Conservation (phyloP, 2,329 filamentous ascomycete genomes). For the Diplodia corticola region DNA sequence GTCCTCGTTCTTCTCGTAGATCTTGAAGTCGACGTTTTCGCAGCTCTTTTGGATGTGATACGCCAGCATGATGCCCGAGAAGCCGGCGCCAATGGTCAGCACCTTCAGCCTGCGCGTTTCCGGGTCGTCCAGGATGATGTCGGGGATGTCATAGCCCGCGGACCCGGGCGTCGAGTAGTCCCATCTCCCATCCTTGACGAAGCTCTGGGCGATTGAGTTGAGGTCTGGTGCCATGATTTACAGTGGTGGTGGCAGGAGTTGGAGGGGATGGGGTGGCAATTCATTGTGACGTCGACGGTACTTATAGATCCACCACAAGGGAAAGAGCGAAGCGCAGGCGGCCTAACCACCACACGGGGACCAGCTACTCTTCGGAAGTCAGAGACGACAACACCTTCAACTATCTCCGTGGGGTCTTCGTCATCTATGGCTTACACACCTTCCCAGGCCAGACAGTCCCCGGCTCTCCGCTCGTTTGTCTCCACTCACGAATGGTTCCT, state of each 20-base stretch:
- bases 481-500: neutral
- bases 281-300: neutral
- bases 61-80: slow-evolving; percentile 50
- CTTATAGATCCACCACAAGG: neutral
- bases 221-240: slow-evolving; percentile 46
- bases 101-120: slow-evolving; percentile 48
- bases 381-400: neutral
- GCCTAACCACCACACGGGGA: neutral
- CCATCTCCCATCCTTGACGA: slow-evolving; percentile 34
- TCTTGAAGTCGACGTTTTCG: slow-evolving; percentile 48
- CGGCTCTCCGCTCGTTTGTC: neutral
- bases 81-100: slow-evolving; percentile 51
- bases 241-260: neutral
- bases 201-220: slow-evolving; percentile 36
- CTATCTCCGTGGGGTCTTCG: too few species aligned
- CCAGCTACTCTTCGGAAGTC: neutral
- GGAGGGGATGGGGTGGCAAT: neutral
- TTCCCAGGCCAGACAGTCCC: neutral
- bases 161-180: slow-evolving; percentile 48
- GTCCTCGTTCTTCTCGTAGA: slow-evolving; percentile 51
- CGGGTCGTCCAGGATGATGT: slow-evolving; percentile 44
- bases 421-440: neutral
- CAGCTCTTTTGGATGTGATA: slow-evolving; percentile 50
- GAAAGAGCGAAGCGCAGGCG: neutral
- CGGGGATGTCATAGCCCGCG: slow-evolving; percentile 43